phyloP scores from a whole-genome alignment of 2,329 filamentous ascomycete species.

The Mycosphaerelloides madeirae region DNA sequence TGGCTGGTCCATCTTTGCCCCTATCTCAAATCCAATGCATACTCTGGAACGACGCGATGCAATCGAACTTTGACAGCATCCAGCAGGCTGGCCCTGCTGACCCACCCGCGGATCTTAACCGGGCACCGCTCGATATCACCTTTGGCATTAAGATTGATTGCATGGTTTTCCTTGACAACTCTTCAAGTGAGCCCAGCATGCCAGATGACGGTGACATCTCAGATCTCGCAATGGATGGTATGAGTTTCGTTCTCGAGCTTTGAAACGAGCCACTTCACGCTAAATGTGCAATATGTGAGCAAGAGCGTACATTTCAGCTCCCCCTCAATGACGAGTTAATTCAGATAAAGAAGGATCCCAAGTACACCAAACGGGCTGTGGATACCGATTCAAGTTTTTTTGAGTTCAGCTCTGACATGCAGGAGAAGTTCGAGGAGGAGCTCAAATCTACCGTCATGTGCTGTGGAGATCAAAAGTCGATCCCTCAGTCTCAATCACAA shows the following conservation, averaged over 20 bases:
- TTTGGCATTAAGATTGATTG: conserved; percentile 15
- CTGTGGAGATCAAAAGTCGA: conserved; percentile 14
- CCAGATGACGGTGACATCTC: neutral
- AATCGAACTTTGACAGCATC: too few relatives aligned
- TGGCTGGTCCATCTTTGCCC: too few relatives aligned
- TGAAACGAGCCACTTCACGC: neutral
- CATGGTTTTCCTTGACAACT: conserved; percentile 5
- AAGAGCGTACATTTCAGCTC: neutral
- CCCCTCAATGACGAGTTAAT: neutral
- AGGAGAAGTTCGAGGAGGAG: neutral
- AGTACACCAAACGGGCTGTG: conserved; percentile 5
- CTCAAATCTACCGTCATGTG: neutral
- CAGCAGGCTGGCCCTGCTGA: too few relatives aligned
- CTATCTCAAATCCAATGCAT: too few relatives aligned
- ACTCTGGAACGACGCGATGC: too few relatives aligned
- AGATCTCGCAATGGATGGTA: neutral
- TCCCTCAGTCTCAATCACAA: conserved; percentile 3
- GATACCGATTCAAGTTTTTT: too few relatives aligned
- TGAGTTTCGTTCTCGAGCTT: conserved; percentile 2
- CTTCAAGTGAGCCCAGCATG: neutral
- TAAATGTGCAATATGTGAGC: neutral
- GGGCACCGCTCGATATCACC: conserved; percentile 5
- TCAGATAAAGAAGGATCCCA: neutral
- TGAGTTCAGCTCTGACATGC: neutral
- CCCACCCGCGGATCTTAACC: too few relatives aligned